Conservation (phyloP, 192 early-diverging fungal species). For the Lunasporangiospora selenospora region DNA sequence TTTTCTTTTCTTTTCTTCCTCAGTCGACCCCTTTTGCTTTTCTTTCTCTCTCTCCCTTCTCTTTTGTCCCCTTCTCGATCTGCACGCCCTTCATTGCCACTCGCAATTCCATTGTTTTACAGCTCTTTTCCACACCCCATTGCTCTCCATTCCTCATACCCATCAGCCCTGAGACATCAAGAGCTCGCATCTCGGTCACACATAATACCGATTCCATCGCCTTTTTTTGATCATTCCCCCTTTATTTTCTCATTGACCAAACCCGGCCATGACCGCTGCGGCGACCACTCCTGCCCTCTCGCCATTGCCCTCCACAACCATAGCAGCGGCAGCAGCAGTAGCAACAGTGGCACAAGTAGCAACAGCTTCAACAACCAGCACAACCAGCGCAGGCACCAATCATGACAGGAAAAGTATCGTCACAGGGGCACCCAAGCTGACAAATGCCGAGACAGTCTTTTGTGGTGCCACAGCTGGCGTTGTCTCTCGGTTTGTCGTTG, state of each 20-base stretch:
- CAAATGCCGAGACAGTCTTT: slow-evolving; percentile 31
- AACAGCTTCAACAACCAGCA: background rate
- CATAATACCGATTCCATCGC: no score
- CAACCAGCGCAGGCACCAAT: background rate
- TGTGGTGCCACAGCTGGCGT: slow-evolving; percentile 50
- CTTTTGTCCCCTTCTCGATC: no score
- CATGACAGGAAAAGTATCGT: slow-evolving; percentile 16
- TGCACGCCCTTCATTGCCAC: no score
- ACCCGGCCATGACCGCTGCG: no score
- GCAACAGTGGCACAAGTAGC: background rate
- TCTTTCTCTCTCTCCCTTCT: background rate
- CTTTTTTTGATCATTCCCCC: no score
- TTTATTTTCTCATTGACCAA: no score
- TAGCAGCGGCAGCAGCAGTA: background rate
- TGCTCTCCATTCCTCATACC: no score
- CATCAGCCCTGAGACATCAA: no score
- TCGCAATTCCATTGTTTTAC: no score
- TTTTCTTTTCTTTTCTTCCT: slow-evolving; percentile 2
- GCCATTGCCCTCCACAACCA: background rate
- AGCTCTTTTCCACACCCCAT: no score
- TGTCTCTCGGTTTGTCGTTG: slow-evolving; percentile 77
- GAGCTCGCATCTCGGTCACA: no score
- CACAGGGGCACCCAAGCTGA: slow-evolving; percentile 15
- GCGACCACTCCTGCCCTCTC: no score
- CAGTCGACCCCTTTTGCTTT: background rate